Evolutionary conservation across 108 stramenopile genomes (phyloP), one percentile per base, ranked within the genome.

Genomic region (Schizochytrium sp.): DNA sequence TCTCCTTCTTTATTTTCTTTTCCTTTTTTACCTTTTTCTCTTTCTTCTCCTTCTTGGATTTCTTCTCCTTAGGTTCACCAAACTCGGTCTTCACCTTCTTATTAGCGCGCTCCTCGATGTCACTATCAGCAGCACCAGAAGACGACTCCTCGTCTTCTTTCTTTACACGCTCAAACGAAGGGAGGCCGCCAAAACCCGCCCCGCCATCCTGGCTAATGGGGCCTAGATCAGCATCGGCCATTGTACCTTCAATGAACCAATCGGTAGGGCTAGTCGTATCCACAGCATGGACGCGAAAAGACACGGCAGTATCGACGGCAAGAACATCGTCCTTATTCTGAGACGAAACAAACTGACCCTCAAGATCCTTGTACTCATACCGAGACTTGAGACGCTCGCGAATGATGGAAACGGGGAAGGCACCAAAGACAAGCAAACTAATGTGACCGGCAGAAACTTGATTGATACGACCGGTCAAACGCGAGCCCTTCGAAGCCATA

Each of bases 1-100:
- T 69, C 28, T 69, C 64, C 64, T 69, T 83, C 76, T 83, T 83
- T 47, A 53, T 53, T 1, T 83, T 83, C 28, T 83, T 83, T 28
- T 83, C 76, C 28, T 83, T 83, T 53, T 83, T 83, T n/a, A n/a
- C 76, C 3, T 83, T 83, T 40, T 83, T 83, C 3, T 83, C 50
- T 28, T 83, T 83, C 76, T 83, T 83, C 50, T 5, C 5, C 47
- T 83, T 83, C 28, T 83, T 69, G 0, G 12, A 38, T 3, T 69
- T 69, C 64, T 69, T 69, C 19, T 8, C 64, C 7, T 7, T 15
- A 38, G 12, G 12, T 0, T 38, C 2, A 3, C 5, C 12, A 15
- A 44, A 7, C 64, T 69, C 64, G 15, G 15, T 44, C 64, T 69
- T 38, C 0, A 58, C 10, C 42, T 0, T 44, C 0, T 12, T 44